phyloP scores from a whole-genome alignment of 768 basidiomycete genomes.

The Tricholoma flavovirens region DNA sequence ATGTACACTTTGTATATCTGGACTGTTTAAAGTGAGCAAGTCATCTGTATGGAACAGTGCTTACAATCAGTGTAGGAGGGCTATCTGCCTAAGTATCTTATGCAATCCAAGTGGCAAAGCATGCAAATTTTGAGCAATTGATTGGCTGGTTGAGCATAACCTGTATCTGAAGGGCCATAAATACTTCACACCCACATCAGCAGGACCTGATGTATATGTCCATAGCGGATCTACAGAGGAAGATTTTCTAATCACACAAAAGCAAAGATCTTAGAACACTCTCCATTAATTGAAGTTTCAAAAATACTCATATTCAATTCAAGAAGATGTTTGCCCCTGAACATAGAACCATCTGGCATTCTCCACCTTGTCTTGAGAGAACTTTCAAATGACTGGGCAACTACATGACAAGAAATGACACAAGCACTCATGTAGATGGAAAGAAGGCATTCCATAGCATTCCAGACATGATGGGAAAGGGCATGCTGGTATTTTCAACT shows the following conservation, averaged over 20 bases:
- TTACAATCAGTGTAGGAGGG: slow-evolving; percentile 8
- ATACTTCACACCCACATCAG: not conserved
- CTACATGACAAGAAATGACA: not conserved
- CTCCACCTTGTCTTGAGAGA: slow-evolving; percentile 20
- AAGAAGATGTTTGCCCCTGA: slow-evolving; percentile 21
- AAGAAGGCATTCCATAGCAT: not conserved
- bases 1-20: slow-evolving; percentile 12
- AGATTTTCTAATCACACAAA: slow-evolving; percentile 29
- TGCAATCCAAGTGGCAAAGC: slow-evolving; percentile 30
- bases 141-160: slow-evolving; percentile 39
- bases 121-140: slow-evolving; percentile 25
- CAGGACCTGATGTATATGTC: not conserved
- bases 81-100: slow-evolving; percentile 25
- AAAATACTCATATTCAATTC: slow-evolving; percentile 17
- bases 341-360: slow-evolving; percentile 20
- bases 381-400: slow-evolving; percentile 11
- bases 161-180: slow-evolving; percentile 33
- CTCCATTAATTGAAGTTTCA: slow-evolving; percentile 28
- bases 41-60: not conserved
- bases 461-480: not conserved
- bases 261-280: slow-evolving; percentile 23
- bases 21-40: slow-evolving; percentile 5
- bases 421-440: not conserved
- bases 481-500: not conserved
- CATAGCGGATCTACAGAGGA: slow-evolving; percentile 28